phyloP scores from a whole-genome alignment of 2,329 filamentous ascomycete species.

The Alternaria sp. region DNA sequence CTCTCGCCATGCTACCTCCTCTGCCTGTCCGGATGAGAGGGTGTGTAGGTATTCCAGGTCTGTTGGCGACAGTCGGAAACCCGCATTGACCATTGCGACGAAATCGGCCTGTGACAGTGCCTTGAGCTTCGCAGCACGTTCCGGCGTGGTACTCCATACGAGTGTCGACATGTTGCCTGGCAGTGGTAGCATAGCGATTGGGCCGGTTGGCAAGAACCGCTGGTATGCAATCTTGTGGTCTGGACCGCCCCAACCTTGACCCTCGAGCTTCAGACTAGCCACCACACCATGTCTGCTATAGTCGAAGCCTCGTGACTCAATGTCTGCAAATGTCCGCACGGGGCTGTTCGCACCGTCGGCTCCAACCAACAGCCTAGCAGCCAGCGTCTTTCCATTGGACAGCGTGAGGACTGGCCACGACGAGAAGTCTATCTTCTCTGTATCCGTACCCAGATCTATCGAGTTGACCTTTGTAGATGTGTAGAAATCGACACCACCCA shows the following conservation, averaged over 20 bases:
- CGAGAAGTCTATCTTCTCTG: conserved; percentile 74
- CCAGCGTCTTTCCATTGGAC: conserved; percentile 69
- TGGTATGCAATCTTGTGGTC: conserved; percentile 82
- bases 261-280: conserved; percentile 79
- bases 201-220: conserved; percentile 90
- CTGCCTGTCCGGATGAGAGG: conserved; percentile 58
- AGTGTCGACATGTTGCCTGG: conserved; percentile 83
- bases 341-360: conserved; percentile 96
- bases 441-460: conserved; percentile 75
- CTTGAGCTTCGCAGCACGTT: conserved; percentile 80
- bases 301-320: conserved; percentile 88
- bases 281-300: conserved; percentile 91
- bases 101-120: conserved; percentile 76
- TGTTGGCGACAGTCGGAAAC: conserved; percentile 79
- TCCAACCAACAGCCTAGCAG: conserved; percentile 84
- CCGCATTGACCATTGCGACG: conserved; percentile 87
- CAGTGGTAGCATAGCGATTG: conserved; percentile 87
- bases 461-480: conserved; percentile 78
- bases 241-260: conserved; percentile 47
- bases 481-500: conserved; percentile 72
- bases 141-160: conserved; percentile 92
- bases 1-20: conserved; percentile 85
- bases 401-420: conserved; percentile 87
- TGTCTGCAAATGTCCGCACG: conserved; percentile 86
- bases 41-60: conserved; percentile 86